Percentiles rank a stretch among this genome's conserved stretches.
Evolutionary conservation across 352 stramenopile species (phyloP).

Genomic region (Aphanomyces astaci): DNA sequence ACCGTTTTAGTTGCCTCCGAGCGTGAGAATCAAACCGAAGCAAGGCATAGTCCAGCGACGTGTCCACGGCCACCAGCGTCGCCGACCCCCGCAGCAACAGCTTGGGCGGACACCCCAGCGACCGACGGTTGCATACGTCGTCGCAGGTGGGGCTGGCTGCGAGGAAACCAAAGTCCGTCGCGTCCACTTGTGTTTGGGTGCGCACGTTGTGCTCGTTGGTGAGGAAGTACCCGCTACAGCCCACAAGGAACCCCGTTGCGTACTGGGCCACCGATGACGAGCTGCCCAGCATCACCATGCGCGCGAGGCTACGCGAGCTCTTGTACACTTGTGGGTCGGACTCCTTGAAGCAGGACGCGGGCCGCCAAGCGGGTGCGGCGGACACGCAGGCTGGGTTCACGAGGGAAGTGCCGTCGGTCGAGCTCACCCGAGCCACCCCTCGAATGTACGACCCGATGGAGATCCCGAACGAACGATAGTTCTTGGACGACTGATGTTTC

Average conservation of each 20-base stretch:
- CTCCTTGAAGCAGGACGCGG: neutral
- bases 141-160: slow-evolving; percentile 27
- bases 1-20: slow-evolving; percentile 40
- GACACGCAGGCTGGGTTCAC: neutral
- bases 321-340: neutral
- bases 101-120: slow-evolving; percentile 40
- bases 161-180: slow-evolving; percentile 55
- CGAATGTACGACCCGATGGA: slow-evolving; percentile 10
- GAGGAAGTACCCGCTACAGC: slow-evolving; percentile 47
- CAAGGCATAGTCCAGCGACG: slow-evolving; percentile 50
- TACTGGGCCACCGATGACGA: neutral
- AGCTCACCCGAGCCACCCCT: neutral
- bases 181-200: slow-evolving; percentile 31
- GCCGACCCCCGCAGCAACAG: slow-evolving; percentile 33
- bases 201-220: slow-evolving; percentile 64
- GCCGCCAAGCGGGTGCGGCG: neutral
- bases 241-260: slow-evolving; percentile 44
- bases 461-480: neutral
- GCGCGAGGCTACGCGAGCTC: neutral
- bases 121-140: slow-evolving; percentile 11
- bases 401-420: neutral
- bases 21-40: slow-evolving; percentile 41
- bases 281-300: neutral
- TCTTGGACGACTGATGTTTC: neutral
- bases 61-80: slow-evolving; percentile 35